Evolutionary conservation across 495 filamentous ascomycete species (phyloP).

Genomic region (Aspergillus biplanus): DNA sequence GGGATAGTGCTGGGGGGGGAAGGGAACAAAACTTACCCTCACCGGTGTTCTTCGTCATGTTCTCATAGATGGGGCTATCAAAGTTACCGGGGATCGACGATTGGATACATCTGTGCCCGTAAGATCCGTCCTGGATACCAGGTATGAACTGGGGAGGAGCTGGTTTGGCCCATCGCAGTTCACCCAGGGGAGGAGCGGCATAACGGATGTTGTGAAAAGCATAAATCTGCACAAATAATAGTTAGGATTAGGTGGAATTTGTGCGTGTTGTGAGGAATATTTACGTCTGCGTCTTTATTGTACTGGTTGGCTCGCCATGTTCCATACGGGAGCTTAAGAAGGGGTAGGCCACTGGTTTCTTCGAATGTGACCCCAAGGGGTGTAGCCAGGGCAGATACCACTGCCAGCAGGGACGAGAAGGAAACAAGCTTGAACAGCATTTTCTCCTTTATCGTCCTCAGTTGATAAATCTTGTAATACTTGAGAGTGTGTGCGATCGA

Average conservation of each 20-base stretch:
- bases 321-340: slow-evolving; percentile 14
- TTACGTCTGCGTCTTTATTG: slow-evolving; percentile 3
- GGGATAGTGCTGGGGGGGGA: neutral
- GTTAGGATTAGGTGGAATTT: neutral
- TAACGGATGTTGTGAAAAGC: slow-evolving; percentile 53
- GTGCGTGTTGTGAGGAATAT: neutral
- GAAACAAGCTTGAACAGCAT: neutral
- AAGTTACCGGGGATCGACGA: slow-evolving; percentile 31
- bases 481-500: neutral
- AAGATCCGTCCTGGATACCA: slow-evolving; percentile 52
- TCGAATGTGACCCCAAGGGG: neutral
- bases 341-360: neutral
- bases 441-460: neutral
- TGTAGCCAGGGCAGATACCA: neutral
- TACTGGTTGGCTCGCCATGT: slow-evolving; percentile 7
- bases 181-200: slow-evolving; percentile 55
- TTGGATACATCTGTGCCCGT: slow-evolving; percentile 50
- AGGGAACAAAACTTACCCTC: slow-evolving; percentile 6
- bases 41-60: slow-evolving; percentile 5
- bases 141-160: slow-evolving; percentile 45
- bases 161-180: slow-evolving; percentile 57
- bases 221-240: slow-evolving; percentile 13
- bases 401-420: neutral
- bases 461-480: neutral
- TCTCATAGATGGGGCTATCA: slow-evolving; percentile 21